phyloP scores from a whole-genome alignment of 2,329 filamentous ascomycete genomes.

The Verticillium longisporum region DNA sequence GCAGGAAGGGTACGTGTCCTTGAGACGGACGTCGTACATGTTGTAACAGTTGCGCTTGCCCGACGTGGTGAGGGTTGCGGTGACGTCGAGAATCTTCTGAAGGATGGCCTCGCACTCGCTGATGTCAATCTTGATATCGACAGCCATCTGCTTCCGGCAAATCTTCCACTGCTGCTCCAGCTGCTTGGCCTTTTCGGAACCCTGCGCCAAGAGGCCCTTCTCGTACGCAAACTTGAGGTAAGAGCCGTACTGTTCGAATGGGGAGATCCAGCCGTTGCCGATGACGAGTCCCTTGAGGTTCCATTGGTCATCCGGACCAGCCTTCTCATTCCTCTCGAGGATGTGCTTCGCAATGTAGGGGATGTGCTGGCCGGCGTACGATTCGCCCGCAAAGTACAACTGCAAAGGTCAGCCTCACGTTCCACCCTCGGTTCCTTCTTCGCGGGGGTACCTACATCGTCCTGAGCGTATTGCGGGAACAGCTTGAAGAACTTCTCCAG shows the following conservation, averaged over 20 bases:
- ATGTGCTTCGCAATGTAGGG: conserved; percentile 94
- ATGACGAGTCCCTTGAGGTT: conserved; percentile 81
- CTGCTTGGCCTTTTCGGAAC: conserved; percentile 53
- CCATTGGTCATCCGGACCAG: conserved; percentile 51
- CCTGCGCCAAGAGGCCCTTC: conserved; percentile 63
- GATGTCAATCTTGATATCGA: conserved; percentile 55
- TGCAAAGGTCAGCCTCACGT: conserved; percentile 26
- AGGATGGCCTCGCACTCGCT: conserved; percentile 70
- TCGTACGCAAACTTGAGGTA: conserved; percentile 80
- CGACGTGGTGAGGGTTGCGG: conserved; percentile 41
- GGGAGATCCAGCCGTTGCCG: conserved; percentile 96
- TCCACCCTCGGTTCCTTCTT: no score
- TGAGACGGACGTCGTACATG: conserved; percentile 93
- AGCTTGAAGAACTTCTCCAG: conserved; percentile 85
- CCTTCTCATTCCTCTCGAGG: conserved; percentile 73
- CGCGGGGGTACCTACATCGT: conserved; percentile 64
- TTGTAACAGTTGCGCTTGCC: conserved; percentile 65
- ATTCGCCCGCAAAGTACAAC: conserved; percentile 94
- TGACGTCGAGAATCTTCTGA: conserved; percentile 61
- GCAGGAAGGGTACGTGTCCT: conserved; percentile 73
- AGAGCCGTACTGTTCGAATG: conserved; percentile 79
- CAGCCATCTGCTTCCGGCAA: conserved; percentile 58
- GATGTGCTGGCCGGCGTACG: conserved; percentile 93
- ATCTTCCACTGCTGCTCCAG: conserved; percentile 63
- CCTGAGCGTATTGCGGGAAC: conserved; percentile 85